These are phyloP conservation scores for Penicillium sp. DNA, from an alignment of 2,329 filamentous ascomycete species.

Conservation along the genomic window DNA sequence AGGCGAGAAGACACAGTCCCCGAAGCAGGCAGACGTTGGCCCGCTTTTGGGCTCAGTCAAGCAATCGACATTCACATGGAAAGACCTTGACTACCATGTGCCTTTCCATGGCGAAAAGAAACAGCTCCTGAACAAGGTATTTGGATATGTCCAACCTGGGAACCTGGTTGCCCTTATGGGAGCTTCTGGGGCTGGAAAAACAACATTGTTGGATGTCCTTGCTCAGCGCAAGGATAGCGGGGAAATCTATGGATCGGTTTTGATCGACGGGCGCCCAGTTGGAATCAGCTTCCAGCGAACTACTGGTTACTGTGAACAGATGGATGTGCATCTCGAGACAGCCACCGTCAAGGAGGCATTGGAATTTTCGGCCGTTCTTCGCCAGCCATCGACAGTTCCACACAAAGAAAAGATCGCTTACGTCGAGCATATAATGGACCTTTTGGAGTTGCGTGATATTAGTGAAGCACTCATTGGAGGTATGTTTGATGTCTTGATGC, in stretches of 20 bases:
- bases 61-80: slow-evolving; percentile 74
- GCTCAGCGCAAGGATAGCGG: slow-evolving; percentile 46
- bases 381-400: slow-evolving; percentile 55
- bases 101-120: slow-evolving; percentile 44
- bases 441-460: slow-evolving; percentile 63
- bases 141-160: slow-evolving; percentile 71
- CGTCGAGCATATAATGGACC: slow-evolving; percentile 61
- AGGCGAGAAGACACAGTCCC: not conserved
- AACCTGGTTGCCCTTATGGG: slow-evolving; percentile 77
- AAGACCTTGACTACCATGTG: slow-evolving; percentile 71
- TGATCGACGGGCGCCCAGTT: slow-evolving; percentile 44
- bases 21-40: not conserved
- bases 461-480: slow-evolving; percentile 62
- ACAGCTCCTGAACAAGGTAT: slow-evolving; percentile 57
- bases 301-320: slow-evolving; percentile 57
- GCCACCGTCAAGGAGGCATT: slow-evolving; percentile 64
- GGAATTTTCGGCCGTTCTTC: slow-evolving; percentile 61
- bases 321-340: slow-evolving; percentile 63
- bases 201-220: slow-evolving; percentile 46
- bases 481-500: slow-evolving; percentile 5
- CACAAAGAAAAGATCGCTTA: slow-evolving; percentile 61
- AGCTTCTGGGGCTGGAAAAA: slow-evolving; percentile 67
- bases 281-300: slow-evolving; percentile 49
- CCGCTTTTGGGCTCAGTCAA: slow-evolving; percentile 54
- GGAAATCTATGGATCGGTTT: slow-evolving; percentile 40